Base-by-base conservation (phyloP, 2,329 filamentous ascomycete species). In the Chalaropsis thielavioides region DNA sequence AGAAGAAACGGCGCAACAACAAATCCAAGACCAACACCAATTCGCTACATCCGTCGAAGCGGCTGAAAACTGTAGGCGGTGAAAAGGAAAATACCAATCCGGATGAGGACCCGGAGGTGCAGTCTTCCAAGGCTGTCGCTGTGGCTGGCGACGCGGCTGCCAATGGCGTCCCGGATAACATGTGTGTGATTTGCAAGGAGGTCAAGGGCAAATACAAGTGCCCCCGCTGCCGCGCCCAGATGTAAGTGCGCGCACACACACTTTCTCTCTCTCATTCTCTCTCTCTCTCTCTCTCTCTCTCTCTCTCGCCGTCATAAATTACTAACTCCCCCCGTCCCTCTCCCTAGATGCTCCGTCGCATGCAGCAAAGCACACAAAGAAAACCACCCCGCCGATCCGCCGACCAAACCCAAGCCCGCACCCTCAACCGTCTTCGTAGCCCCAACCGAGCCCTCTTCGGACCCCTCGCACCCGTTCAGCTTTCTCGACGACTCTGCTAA, bases 181-280 rank as follows among this genome's bases (percentile, higher is more conserved):
- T 72, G 1, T 86, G 84, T 69, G 77, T 78, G 4, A 75, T 84
- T 40, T 87, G 84, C 71, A 71, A 79, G 35, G 70, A 72, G 41
- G 76, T 76, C 3, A 74, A 78, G 22, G 77, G 76, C 38, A 86
- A 83, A 72, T 87, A 87, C 73, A 86, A 84, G 70, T 87, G 84
- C 68, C 76, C 81, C n/a, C 77, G 77, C 35, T 87, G 84, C 71
- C 73, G 77, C 60, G 69, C 81, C 24, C 79, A 80, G 67, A 86
- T 84, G 84, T 86, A 75, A 71, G 82, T 74, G 24, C 41, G 17
- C 61, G 27, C 17, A 54, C n/a, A 15, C 2, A 10, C 31, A 54
- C 38, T 63, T 11, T 24, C 15, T 19, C 15, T 43, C 22, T 19
- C 17, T 68, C 61, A 63, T 11, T 24, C 15, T 19, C 15, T 43